Percentiles rank a stretch among this genome's conserved stretches.
Conservation (phyloP, 148 eudicot species). For the Diospyros lotus region DNA sequence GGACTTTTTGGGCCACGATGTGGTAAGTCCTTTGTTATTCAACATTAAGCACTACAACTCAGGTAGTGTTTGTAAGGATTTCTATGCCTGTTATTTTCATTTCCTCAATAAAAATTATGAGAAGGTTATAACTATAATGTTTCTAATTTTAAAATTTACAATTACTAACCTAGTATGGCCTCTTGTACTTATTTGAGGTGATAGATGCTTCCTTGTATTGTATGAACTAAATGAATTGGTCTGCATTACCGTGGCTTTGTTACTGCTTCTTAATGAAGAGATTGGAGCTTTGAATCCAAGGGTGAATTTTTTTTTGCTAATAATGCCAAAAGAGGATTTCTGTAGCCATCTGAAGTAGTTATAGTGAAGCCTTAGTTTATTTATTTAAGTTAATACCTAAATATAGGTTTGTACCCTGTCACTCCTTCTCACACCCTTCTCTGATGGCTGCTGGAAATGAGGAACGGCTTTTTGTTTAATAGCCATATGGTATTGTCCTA, state of each 20-base stretch:
- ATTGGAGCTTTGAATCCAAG: neutral
- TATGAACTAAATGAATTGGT: neutral
- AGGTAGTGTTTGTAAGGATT: too few species aligned
- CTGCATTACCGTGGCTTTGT: neutral
- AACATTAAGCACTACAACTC: too few species aligned
- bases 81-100: neutral
- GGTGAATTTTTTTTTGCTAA: neutral
- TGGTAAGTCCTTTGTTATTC: conserved; percentile 38
- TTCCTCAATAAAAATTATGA: conserved; percentile 2
- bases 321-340: neutral
- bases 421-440: too few species aligned
- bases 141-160: too few species aligned
- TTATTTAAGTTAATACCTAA: too few species aligned
- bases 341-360: too few species aligned
- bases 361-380: too few species aligned
- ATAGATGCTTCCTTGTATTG: neutral
- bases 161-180: neutral
- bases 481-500: neutral
- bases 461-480: neutral
- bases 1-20: conserved; percentile 93
- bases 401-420: neutral
- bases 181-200: neutral
- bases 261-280: neutral
- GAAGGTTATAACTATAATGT: neutral
- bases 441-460: neutral